These are phyloP conservation scores for Populus deltoides DNA, from an alignment of 345 rosid species.

Conservation along the genomic window DNA sequence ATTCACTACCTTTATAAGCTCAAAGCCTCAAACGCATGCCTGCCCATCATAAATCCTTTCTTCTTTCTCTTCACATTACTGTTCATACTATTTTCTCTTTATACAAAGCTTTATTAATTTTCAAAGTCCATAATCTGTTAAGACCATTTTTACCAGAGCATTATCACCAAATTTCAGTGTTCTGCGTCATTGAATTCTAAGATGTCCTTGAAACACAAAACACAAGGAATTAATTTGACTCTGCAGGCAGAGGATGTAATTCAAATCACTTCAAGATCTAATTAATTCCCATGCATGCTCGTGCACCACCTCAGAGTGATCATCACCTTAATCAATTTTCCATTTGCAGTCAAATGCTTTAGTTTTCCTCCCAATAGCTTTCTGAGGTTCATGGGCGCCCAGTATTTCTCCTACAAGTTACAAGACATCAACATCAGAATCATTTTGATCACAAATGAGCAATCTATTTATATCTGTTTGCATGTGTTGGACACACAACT, in stretches of 20 bases:
- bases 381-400: conserved; percentile 62
- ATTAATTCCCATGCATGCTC: background rate
- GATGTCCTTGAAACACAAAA: background rate
- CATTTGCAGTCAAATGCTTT: conserved; percentile 69
- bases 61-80: background rate
- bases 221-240: background rate
- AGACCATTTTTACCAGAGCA: no score
- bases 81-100: background rate
- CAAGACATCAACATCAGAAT: conserved; percentile 10
- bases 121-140: no score
- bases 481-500: background rate
- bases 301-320: background rate
- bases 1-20: background rate
- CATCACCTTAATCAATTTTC: conserved; percentile 75
- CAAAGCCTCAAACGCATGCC: background rate
- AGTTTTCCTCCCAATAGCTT: conserved; percentile 72
- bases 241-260: background rate
- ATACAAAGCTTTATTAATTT: background rate
- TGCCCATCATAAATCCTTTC: background rate
- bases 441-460: conserved; percentile 8
- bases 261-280: background rate
- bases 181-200: background rate
- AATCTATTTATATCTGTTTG: background rate
- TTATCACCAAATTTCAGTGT: background rate
- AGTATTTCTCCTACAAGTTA: conserved; percentile 66